These are phyloP conservation scores for Colletotrichum shisoi DNA, from an alignment of 2,329 filamentous ascomycete genomes.

Conservation along the genomic window DNA sequence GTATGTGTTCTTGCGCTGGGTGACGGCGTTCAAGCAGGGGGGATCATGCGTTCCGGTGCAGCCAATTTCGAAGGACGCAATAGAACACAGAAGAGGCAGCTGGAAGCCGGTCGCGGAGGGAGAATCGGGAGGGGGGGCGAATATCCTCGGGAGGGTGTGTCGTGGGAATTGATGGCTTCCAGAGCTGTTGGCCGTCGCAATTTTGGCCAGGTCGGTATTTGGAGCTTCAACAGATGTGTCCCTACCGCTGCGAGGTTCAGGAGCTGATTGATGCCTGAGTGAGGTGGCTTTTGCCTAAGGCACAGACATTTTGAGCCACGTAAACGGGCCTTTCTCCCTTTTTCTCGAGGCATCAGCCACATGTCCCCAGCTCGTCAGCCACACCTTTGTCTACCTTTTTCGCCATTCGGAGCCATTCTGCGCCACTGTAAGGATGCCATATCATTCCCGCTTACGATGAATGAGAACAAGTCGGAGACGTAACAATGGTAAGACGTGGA, in stretches of 20 bases:
- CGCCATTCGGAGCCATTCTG: neutral
- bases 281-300: conserved; percentile 36
- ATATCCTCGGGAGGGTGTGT: conserved; percentile 24
- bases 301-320: conserved; percentile 6
- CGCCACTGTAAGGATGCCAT: neutral
- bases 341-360: conserved; percentile 1
- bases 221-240: conserved; percentile 42
- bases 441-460: neutral
- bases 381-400: neutral
- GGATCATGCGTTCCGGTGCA: conserved; percentile 29
- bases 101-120: conserved; percentile 38
- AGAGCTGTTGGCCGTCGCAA: conserved; percentile 39
- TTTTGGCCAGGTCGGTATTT: conserved; percentile 39
- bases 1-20: conserved; percentile 30
- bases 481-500: no score
- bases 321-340: neutral
- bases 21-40: conserved; percentile 10
- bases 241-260: conserved; percentile 36
- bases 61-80: neutral
- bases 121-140: conserved; percentile 10
- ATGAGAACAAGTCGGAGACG: no score
- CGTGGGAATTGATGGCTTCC: conserved; percentile 40
- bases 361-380: neutral
- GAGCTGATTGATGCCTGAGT: conserved; percentile 39
- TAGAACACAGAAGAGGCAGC: conserved; percentile 13